Conservation (phyloP, 106 monocot genomes). For the Chionographis japonica region DNA sequence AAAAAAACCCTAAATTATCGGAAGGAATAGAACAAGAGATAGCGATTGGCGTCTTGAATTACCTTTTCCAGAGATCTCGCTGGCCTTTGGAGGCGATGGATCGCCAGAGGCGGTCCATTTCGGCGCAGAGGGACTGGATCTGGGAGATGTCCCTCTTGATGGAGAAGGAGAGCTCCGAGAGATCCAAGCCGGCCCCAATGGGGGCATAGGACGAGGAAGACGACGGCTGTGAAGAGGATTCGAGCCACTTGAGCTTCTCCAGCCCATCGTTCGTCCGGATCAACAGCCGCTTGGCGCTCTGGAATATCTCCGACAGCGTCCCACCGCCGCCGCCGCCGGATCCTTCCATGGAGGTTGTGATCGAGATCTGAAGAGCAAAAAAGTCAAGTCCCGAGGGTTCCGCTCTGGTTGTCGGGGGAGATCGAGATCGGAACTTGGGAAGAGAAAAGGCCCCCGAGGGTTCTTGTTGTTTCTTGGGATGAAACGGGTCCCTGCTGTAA, state of each 20-base stretch:
- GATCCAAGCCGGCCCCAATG: conserved; percentile 17
- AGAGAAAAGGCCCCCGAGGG: too few species aligned
- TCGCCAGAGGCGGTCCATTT: conserved; percentile 91
- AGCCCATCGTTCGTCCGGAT: conserved; percentile 59
- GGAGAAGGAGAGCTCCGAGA: conserved; percentile 35
- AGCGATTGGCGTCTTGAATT: background rate
- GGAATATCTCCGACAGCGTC: conserved; percentile 73
- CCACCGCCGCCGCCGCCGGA: conserved; percentile 33
- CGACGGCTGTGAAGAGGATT: conserved; percentile 39
- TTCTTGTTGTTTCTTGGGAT: too few species aligned
- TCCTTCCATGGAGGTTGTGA: too few species aligned
- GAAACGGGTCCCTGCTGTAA: too few species aligned
- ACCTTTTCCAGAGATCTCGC: conserved; percentile 95
- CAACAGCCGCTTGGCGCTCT: conserved; percentile 65
- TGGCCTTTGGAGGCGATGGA: conserved; percentile 64
- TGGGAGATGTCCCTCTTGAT: conserved; percentile 62
- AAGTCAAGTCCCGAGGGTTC: too few species aligned
- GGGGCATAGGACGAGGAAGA: conserved; percentile 18
- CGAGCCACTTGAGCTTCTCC: conserved; percentile 52
- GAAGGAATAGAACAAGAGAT: too few species aligned
- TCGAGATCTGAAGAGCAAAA: too few species aligned
- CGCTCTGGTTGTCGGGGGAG: too few species aligned
- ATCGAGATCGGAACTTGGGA: too few species aligned
- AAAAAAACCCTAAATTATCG: too few species aligned
- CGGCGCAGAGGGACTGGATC: conserved; percentile 76